Evolutionary conservation across 2,329 filamentous ascomycete species (phyloP).

Genomic region (Elsinoe perseae): DNA sequence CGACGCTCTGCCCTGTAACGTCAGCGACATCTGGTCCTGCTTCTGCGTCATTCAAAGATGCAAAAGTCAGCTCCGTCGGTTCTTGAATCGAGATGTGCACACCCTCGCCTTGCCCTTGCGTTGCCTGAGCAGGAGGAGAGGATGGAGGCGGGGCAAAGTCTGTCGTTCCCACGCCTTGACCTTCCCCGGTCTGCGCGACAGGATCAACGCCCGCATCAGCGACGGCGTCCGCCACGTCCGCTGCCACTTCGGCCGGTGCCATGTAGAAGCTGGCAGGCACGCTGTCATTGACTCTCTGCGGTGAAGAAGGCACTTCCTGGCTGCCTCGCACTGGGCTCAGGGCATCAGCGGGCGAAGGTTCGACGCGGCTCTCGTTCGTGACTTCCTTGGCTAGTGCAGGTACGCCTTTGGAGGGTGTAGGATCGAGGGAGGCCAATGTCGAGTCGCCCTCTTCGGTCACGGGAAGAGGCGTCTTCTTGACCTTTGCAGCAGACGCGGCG

Average conservation of each 20-base stretch:
- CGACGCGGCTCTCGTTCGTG: background rate
- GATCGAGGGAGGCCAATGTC: background rate
- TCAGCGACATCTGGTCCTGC: background rate
- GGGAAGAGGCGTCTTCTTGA: background rate
- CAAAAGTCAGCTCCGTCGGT: constrained; percentile 1
- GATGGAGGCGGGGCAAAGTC: too few species aligned
- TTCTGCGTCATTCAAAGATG: background rate
- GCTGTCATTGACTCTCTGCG: background rate
- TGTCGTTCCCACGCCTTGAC: background rate
- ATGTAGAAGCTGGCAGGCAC: background rate
- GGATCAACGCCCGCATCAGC: background rate
- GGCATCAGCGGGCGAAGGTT: background rate
- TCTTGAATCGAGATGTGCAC: constrained; percentile 5
- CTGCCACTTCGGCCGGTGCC: background rate
- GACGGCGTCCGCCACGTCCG: background rate
- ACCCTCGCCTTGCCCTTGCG: background rate
- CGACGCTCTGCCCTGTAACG: constrained; percentile 1
- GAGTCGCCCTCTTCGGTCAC: background rate
- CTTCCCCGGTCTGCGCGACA: background rate
- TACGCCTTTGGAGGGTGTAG: background rate
- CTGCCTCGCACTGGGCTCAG: background rate
- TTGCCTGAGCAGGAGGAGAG: background rate
- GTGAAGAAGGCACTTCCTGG: background rate
- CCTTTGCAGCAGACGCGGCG: background rate
- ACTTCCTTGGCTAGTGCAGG: background rate